Percentiles rank a stretch among this genome's conserved stretches.
These are phyloP conservation scores for Suillus subaureus DNA, from an alignment of 768 basidiomycete species.

Conservation along the genomic window DNA sequence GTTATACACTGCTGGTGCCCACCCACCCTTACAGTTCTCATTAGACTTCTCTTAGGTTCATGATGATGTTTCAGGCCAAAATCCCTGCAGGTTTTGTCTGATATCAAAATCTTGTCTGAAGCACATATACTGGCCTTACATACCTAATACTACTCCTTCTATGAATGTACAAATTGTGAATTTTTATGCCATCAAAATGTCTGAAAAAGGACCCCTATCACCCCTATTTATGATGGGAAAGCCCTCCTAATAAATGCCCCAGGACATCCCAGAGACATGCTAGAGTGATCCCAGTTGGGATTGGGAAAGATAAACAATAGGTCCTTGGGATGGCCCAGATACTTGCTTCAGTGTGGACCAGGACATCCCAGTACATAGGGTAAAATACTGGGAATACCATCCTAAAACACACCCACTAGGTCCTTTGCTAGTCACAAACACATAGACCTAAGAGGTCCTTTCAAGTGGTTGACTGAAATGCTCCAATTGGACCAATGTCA, in stretches of 20 bases:
- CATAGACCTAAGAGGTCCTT: not conserved
- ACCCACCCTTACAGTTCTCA: too few species aligned
- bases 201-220: not conserved
- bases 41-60: too few species aligned
- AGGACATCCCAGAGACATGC: not conserved
- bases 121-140: not conserved
- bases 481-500: too few species aligned
- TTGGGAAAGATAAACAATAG: not conserved
- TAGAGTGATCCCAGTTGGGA: not conserved
- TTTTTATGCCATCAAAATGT: not conserved
- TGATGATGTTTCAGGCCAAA: too few species aligned
- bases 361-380: not conserved
- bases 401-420: not conserved
- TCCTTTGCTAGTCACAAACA: not conserved
- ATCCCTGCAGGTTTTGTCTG: not conserved
- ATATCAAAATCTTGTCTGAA: not conserved
- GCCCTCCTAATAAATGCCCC: not conserved
- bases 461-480: too few species aligned
- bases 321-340: not conserved
- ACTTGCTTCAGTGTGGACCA: not conserved
- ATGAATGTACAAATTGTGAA: not conserved
- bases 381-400: constrained; percentile 1
- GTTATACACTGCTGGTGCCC: too few species aligned
- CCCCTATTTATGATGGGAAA: not conserved
- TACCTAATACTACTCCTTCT: not conserved